These are phyloP conservation scores for Microcyclospora tardicrescens DNA, from an alignment of 2,329 filamentous ascomycete species.

Conservation along the genomic window DNA sequence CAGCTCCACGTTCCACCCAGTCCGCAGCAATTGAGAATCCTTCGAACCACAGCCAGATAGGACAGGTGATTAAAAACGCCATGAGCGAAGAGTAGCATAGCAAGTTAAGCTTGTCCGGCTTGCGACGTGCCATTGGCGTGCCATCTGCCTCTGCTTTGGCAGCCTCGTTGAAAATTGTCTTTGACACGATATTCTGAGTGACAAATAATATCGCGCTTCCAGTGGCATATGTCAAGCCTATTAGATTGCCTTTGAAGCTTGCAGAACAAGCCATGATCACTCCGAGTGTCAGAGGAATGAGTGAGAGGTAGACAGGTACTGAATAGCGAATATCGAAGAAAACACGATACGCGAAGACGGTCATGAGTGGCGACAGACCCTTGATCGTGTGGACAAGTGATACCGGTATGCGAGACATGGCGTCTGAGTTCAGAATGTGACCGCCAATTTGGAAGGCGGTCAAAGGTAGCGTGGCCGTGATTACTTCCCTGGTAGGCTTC, in stretches of 20 bases:
- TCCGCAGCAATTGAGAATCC: slow-evolving; percentile 66
- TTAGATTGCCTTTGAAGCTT: slow-evolving; percentile 76
- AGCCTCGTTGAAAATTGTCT: slow-evolving; percentile 92
- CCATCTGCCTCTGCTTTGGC: slow-evolving; percentile 68
- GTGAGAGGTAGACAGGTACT: slow-evolving; percentile 64
- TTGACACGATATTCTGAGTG: slow-evolving; percentile 96
- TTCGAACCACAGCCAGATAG: slow-evolving; percentile 89
- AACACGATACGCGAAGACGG: slow-evolving; percentile 81
- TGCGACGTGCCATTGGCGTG: slow-evolving; percentile 51
- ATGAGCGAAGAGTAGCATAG: slow-evolving; percentile 94
- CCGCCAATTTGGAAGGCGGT: slow-evolving; percentile 88
- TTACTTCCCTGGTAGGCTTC: slow-evolving; percentile 64
- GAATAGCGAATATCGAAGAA: slow-evolving; percentile 85
- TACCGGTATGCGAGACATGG: slow-evolving; percentile 87
- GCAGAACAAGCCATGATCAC: slow-evolving; percentile 94
- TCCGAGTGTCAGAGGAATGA: slow-evolving; percentile 73
- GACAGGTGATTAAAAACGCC: slow-evolving; percentile 75
- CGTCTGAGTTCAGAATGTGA: slow-evolving; percentile 85
- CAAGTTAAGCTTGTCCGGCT: slow-evolving; percentile 92
- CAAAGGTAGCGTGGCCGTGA: slow-evolving; percentile 77
- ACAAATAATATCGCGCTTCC: slow-evolving; percentile 90
- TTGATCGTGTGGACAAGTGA: slow-evolving; percentile 98
- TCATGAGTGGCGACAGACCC: slow-evolving; percentile 88
- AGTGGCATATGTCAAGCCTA: slow-evolving; percentile 82
- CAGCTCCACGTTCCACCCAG: slow-evolving; percentile 65